phyloP scores from a whole-genome alignment of 176 grass and related monocot species.

The Raddia guianensis region DNA sequence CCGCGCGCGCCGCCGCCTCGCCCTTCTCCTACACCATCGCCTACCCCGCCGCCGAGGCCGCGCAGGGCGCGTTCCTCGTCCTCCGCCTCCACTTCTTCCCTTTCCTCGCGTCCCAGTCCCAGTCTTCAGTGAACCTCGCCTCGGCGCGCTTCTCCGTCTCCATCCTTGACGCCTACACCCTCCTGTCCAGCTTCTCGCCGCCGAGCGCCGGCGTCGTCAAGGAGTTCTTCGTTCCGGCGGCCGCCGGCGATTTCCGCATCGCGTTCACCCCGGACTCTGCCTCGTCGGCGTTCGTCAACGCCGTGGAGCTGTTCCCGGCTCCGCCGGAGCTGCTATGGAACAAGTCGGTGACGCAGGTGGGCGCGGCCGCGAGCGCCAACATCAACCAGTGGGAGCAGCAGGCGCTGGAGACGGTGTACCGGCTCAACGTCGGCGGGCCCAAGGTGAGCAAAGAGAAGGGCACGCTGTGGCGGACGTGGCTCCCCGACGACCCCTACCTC shows the following conservation, averaged over 20 bases:
- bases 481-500: constrained; percentile 59
- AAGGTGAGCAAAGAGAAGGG: constrained; percentile 39
- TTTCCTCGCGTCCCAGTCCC: constrained; percentile 15
- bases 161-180: constrained; percentile 25
- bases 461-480: constrained; percentile 72
- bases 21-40: constrained; percentile 41
- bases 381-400: background rate
- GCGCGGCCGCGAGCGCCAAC: background rate
- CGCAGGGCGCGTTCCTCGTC: constrained; percentile 40
- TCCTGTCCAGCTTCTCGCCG: constrained; percentile 51
- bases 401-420: constrained; percentile 60
- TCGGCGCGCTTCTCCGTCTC: constrained; percentile 51
- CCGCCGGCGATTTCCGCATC: constrained; percentile 27
- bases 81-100: constrained; percentile 90
- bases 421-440: constrained; percentile 68
- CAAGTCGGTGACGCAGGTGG: background rate
- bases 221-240: constrained; percentile 65
- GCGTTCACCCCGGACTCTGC: constrained; percentile 31
- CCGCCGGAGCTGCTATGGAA: constrained; percentile 44
- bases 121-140: constrained; percentile 14
- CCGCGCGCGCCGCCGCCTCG: constrained; percentile 48
- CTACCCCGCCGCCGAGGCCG: background rate
- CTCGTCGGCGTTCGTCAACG: constrained; percentile 53
- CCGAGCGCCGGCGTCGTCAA: constrained; percentile 40
- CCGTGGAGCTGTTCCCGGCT: constrained; percentile 61